Conservation (phyloP, 2,329 filamentous ascomycete genomes). For the Pseudogymnoascus sp. region DNA sequence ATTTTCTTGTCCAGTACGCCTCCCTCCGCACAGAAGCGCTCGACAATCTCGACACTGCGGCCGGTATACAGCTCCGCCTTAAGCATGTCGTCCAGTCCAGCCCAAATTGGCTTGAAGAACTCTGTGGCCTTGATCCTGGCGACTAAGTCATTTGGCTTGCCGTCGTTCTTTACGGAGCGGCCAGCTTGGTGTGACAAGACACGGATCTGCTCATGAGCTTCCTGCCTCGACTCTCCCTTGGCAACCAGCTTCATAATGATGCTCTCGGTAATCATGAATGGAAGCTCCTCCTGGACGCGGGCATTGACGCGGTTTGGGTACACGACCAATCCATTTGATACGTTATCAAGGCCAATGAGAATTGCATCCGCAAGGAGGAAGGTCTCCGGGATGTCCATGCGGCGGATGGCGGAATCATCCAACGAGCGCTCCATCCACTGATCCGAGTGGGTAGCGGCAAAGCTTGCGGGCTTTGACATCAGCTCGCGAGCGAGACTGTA, state of each 20-base stretch:
- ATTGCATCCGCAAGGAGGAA: conserved; percentile 64
- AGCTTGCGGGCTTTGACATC: conserved; percentile 25
- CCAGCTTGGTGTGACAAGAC: conserved; percentile 73
- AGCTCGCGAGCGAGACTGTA: conserved; percentile 40
- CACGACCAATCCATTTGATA: conserved; percentile 63
- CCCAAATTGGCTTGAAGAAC: conserved; percentile 69
- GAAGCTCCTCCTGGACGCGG: conserved; percentile 67
- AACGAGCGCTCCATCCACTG: conserved; percentile 62
- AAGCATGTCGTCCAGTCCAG: conserved; percentile 60
- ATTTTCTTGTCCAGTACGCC: conserved; percentile 42
- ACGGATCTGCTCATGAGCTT: conserved; percentile 80
- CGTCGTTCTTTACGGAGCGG: conserved; percentile 64
- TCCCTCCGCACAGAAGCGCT: conserved; percentile 39
- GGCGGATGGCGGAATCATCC: conserved; percentile 44
- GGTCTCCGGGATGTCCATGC: conserved; percentile 57
- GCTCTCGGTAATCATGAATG: conserved; percentile 72
- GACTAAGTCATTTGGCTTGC: conserved; percentile 73
- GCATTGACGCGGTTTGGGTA: conserved; percentile 67
- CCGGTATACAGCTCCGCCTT: conserved; percentile 55
- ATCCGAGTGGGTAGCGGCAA: conserved; percentile 55
- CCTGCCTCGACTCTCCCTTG: conserved; percentile 65
- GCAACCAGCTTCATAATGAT: conserved; percentile 74
- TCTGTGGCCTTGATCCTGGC: conserved; percentile 63
- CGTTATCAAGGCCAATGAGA: conserved; percentile 59
- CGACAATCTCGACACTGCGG: conserved; percentile 45